Evolutionary conservation across 2,329 filamentous ascomycete genomes (phyloP), one percentile per base, ranked within the genome.

Genomic region (Fusarium incarnatum): DNA sequence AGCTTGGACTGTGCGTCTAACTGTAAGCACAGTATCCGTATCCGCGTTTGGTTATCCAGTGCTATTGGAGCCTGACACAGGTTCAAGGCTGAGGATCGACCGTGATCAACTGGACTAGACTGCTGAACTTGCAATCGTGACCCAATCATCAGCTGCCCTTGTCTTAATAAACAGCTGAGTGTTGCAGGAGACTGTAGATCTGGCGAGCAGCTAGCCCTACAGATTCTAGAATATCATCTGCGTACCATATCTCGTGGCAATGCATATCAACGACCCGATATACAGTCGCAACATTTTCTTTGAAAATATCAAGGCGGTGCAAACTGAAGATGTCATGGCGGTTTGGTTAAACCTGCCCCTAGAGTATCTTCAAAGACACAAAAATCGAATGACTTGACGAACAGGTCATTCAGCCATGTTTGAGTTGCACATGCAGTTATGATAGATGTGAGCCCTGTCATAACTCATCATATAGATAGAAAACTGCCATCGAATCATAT

Each of bases 221-320:
- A 15, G 16, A 13, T 64, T 40, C 7, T 28, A 37, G 5, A n/a
- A 30, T 28, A 56, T 47, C 45, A 34, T 47, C 25, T 23, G 64
- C 40, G 25, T 22, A 15, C 30, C 28, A 27, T 23, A 28, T 25
- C 20, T 23, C 10, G 13, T 27, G 16, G 20, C 27, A 8, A 28
- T 40, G 15, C 13, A n/a, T n/a, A 37, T 18, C 45, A 11, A 32
- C 22, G 28, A 18, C 13, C 40, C 25, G 11, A 9, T 23, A 20
- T 25, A 25, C 20, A n/a, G 12, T 13, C 20, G 22, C 16, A 22
- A 22, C 28, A 13, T 8, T 8, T 30, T 30, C 12, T 64, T 64
- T 64, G 61, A 65, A 64, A 64, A 50, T 28, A 41, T n/a, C n/a
- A 32, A 30, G 16, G 30, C 52, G 23, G 22, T 60, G 12, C 30